phyloP scores from a whole-genome alignment of 805 yeast genomes.

The Millerago galiae region DNA sequence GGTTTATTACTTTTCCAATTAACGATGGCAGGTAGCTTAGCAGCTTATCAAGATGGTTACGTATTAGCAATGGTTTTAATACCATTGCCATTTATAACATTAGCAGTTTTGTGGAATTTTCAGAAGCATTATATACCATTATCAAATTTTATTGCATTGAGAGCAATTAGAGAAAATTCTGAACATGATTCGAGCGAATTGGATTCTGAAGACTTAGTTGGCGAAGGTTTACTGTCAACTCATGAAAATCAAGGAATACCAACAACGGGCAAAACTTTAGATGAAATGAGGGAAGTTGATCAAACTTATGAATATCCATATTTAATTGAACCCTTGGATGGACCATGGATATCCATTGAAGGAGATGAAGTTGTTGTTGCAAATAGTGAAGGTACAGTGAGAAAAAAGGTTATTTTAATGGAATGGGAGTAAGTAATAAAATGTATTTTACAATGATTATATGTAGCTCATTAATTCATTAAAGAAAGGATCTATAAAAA shows the following conservation, averaged over 20 bases:
- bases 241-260: conserved; percentile 1
- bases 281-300: conserved; percentile 67
- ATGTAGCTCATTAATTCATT: neutral
- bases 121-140: conserved; percentile 77
- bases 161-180: conserved; percentile 53
- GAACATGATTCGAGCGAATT: conserved; percentile 26
- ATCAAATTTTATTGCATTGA: conserved; percentile 76
- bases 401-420: conserved; percentile 29
- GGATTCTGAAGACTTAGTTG: conserved; percentile 16
- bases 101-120: conserved; percentile 69
- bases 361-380: conserved; percentile 47
- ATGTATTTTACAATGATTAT: neutral
- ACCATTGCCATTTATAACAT: conserved; percentile 70
- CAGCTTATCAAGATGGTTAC: conserved; percentile 72
- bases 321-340: conserved; percentile 63
- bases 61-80: conserved; percentile 60
- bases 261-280: conserved; percentile 42
- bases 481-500: neutral
- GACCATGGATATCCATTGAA: conserved; percentile 77
- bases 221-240: conserved; percentile 16
- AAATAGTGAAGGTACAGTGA: conserved; percentile 33
- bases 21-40: conserved; percentile 88
- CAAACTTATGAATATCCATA: conserved; percentile 76
- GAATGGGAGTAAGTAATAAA: conserved; percentile 34
- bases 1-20: conserved; percentile 82